Base-by-base conservation (phyloP, 2,329 filamentous ascomycete genomes). In the Aspergillus bombycis region DNA sequence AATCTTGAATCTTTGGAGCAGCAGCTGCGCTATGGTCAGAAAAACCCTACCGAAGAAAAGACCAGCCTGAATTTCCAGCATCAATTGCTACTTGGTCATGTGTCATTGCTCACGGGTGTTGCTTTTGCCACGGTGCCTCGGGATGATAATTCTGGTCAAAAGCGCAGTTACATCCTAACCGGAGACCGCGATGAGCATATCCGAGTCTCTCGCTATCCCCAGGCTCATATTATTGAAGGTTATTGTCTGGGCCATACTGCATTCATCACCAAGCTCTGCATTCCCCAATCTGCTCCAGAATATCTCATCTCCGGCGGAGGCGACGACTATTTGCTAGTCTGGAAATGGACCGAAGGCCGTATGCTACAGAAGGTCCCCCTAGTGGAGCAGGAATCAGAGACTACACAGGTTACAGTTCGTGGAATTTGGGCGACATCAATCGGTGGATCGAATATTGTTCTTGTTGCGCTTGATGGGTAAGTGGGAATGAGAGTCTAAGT, bases 81-180 rank as follows among this genome's bases (percentile, higher is more conserved):
- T 70, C 86, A 89, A 43, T 83, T 97, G 0, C 82, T 97, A 9
- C 87, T 99, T 0, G 95, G 95, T 14, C 95, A 99, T 78, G 95
- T 99, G 16, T 97, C 94, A 0, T 91, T 98, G 87, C 86, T 99
- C 57, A 97, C 94, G 1, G 89, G 92, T 72, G 76, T 97, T 58
- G 78, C 83, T 2, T 82, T 88, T 48, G 84, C 83, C 7, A 80
- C 79, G n/a, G 73, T 82, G 72, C 74, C 82, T 68, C 66, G 80
- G 69, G 64, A 76, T 34, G 43, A 52, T 70, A 28, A 86, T 0
- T 82, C 80, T 7, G 83, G 76, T 21, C 77, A 77, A 43, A 68
- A 74, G n/a, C 82, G 84, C 60, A 81, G 76, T 57, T 91, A 89
- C 70, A 86, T 92, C 55, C 78, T 92, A 54, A 91, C 89, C 14